Evolutionary conservation across 768 basidiomycete genomes (phyloP), one percentile per base, ranked within the genome.

Genomic region (Pleurotus tuoliensis): DNA sequence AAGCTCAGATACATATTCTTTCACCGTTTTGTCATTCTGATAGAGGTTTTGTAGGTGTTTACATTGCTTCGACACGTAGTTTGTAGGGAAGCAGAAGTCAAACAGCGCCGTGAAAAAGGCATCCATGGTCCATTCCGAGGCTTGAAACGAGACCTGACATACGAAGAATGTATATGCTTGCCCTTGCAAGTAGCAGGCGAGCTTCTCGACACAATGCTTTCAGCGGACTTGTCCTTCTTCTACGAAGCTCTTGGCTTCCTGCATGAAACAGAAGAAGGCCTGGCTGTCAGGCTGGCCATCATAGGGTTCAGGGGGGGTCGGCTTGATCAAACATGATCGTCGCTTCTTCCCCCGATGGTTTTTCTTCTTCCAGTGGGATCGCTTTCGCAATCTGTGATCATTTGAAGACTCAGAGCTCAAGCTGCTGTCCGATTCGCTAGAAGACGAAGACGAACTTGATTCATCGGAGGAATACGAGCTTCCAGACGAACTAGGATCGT

Each of bases 11-110:
- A 67, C 62, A 56, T 67, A 78, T 6, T 70, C 67, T 0, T 62
- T 55, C 0, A 78, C 69, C 0, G 59, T 63, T 8, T 62, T 63
- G 39, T 64, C 50, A 3, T 63, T 57, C 47, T 78, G 75, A 1
- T 46, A 53, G 6, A 55, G 59, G 0, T 44, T 30, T 1, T 61
- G 43, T 0, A 78, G 58, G 15, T 67, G 65, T 5, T 67, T 56
- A 0, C 64, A 38, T n/a, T n/a, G 15, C 20, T 20, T n/a, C 2
- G 15, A 20, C n/a, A 43, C n/a, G 5, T n/a, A 73, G 39, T 71
- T 61, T 0, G 65, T 45, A 0, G 73, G 73, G 61, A 76, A 76
- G 27, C 73, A 73, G 24, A 71, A 70, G 18, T 74, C 62, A 52
- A 72, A 75, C n/a, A 76, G 15, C 27, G 63, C 67, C 3, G 50